Conservation (phyloP, 495 filamentous ascomycete species). For the Neurospora tetraspora region DNA sequence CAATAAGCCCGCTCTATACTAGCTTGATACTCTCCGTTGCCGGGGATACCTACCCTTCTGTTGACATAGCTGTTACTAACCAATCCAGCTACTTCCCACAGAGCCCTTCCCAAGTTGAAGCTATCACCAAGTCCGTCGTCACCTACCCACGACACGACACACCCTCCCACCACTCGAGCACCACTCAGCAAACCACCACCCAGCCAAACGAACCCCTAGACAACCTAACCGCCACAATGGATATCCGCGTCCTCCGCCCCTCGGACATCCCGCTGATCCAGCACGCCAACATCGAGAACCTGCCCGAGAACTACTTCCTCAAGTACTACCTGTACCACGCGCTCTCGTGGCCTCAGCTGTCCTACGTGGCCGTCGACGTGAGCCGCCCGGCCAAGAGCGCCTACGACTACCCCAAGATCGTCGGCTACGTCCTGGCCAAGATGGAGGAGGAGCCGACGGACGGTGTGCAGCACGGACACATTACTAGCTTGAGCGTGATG, state of each 20-base stretch:
- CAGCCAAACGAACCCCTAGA: background rate
- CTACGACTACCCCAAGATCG: constrained; percentile 92
- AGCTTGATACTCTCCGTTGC: background rate
- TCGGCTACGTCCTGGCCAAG: constrained; percentile 98
- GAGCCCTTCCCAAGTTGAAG: constrained; percentile 1
- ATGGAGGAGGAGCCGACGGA: constrained; percentile 98
- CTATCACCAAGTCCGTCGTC: background rate
- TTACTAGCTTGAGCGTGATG: constrained; percentile 93
- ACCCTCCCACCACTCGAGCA: background rate
- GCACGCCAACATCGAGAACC: constrained; percentile 96
- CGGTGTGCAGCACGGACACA: constrained; percentile 89
- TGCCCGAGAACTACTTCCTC: constrained; percentile 98
- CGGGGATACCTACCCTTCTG: background rate
- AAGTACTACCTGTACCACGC: constrained; percentile 99
- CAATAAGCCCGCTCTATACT: background rate
- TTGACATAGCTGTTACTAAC: background rate
- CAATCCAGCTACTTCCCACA: background rate
- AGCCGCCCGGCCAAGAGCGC: constrained; percentile 62
- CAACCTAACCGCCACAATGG: constrained; percentile 41
- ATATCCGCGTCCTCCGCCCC: constrained; percentile 64
- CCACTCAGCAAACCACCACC: background rate
- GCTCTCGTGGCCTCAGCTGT: constrained; percentile 92
- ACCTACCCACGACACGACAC: background rate
- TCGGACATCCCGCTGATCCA: constrained; percentile 90
- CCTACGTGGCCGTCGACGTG: constrained; percentile 89